A percentile compares a stretch with the other conserved stretches of the same genome.
Conservation (phyloP, 2,329 filamentous ascomycete species). For the Chaetomiaceae sp. region DNA sequence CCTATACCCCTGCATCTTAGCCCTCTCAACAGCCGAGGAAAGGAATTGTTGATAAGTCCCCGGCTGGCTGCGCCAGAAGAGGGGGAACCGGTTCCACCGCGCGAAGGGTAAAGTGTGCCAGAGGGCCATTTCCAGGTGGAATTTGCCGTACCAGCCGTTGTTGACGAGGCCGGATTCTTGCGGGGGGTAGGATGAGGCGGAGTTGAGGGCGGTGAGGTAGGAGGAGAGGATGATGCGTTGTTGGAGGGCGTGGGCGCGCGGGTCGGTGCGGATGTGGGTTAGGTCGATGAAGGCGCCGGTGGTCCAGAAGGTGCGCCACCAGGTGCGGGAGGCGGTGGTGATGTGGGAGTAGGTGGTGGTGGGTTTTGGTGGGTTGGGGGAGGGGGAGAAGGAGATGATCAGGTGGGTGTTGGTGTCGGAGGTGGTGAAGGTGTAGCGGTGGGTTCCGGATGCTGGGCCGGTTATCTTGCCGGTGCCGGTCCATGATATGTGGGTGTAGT, state of each 20-base stretch:
- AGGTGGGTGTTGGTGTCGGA: slow-evolving; percentile 28
- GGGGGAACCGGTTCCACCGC: slow-evolving; percentile 44
- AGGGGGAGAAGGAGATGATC: slow-evolving; percentile 33
- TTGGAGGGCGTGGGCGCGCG: slow-evolving; percentile 46
- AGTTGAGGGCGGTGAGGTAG: slow-evolving; percentile 50
- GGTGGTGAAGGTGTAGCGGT: slow-evolving; percentile 40
- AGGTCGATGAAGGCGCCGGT: slow-evolving; percentile 50
- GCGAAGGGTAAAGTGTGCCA: slow-evolving; percentile 51
- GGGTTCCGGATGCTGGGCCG: slow-evolving; percentile 34
- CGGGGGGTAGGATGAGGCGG: slow-evolving; percentile 43
- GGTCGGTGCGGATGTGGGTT: slow-evolving; percentile 32
- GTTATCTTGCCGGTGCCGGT: slow-evolving; percentile 32
- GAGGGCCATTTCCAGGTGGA: slow-evolving; percentile 51
- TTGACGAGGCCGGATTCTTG: slow-evolving; percentile 47
- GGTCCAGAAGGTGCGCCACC: slow-evolving; percentile 49
- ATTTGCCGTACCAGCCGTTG: slow-evolving; percentile 55
- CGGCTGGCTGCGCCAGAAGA: slow-evolving; percentile 43
- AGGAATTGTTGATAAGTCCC: slow-evolving; percentile 45
- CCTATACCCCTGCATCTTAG: slow-evolving; percentile 38
- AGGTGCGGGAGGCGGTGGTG: slow-evolving; percentile 32
- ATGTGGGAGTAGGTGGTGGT: slow-evolving; percentile 27
- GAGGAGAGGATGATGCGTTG: slow-evolving; percentile 50
- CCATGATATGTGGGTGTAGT: slow-evolving; percentile 40
- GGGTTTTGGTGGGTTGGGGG: slow-evolving; percentile 21
- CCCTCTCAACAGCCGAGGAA: slow-evolving; percentile 35